A percentile compares a stretch with the other conserved stretches of the same genome.
phyloP scores from a whole-genome alignment of 2,329 filamentous ascomycete genomes.

The Alternaria conjuncta region DNA sequence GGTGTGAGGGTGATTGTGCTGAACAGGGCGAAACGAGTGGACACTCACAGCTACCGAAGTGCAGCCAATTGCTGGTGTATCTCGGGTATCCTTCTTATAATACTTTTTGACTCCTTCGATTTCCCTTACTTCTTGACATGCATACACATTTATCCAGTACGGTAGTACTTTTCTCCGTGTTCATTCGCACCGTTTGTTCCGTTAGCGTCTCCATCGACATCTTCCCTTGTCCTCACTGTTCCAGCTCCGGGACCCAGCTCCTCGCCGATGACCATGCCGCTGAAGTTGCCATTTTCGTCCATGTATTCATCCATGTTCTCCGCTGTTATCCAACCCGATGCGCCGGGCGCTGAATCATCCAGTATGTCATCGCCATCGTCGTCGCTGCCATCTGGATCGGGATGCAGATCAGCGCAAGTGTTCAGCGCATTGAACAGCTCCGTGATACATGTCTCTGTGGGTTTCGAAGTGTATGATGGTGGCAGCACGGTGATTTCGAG shows the following conservation, averaged over 20 bases:
- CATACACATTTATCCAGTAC: slow-evolving; percentile 34
- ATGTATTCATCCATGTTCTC: slow-evolving; percentile 83
- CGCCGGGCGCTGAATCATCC: slow-evolving; percentile 69
- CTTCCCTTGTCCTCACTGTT: slow-evolving; percentile 44
- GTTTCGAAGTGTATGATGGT: slow-evolving; percentile 29
- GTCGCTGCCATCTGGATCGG: slow-evolving; percentile 68
- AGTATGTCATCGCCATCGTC: slow-evolving; percentile 60
- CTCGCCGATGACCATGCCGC: slow-evolving; percentile 35
- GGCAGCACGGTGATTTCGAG: slow-evolving; percentile 73
- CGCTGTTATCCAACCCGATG: slow-evolving; percentile 85
- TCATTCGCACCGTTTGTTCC: slow-evolving; percentile 30
- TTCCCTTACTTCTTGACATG: background rate
- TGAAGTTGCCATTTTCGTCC: slow-evolving; percentile 50
- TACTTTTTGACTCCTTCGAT: background rate
- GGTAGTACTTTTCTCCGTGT: slow-evolving; percentile 47
- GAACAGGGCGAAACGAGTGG: background rate
- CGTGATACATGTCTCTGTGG: slow-evolving; percentile 45
- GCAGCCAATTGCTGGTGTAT: background rate
- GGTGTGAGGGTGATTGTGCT: background rate
- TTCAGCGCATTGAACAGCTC: slow-evolving; percentile 74
- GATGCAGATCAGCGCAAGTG: slow-evolving; percentile 76
- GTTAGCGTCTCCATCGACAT: slow-evolving; percentile 35
- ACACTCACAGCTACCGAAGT: background rate
- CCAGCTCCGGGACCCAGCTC: slow-evolving; percentile 48
- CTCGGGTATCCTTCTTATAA: slow-evolving; percentile 7